These are phyloP conservation scores for Malus hybrid DNA, from an alignment of 331 rosid species.

Conservation along the genomic window DNA sequence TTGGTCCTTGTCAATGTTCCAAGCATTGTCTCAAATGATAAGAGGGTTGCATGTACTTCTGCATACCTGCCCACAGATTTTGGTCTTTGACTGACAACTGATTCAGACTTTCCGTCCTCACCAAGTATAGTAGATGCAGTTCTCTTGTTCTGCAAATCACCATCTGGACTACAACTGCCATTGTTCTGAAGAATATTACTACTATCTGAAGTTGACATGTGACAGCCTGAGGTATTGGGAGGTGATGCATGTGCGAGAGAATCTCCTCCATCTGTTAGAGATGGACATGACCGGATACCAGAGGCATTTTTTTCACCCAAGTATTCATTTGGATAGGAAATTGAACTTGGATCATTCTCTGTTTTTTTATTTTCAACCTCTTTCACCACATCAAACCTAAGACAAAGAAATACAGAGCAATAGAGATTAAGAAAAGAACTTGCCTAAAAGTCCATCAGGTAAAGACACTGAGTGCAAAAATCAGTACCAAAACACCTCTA, in stretches of 20 bases:
- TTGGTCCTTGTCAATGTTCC: constrained; percentile 84
- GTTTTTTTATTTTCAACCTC: constrained; percentile 30
- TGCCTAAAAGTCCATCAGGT: neutral
- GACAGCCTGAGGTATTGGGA: constrained; percentile 45
- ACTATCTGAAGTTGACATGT: constrained; percentile 63
- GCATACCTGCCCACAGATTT: constrained; percentile 38
- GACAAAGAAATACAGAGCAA: constrained; percentile 10
- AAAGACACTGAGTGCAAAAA: neutral
- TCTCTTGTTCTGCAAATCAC: constrained; percentile 41
- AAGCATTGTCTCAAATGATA: constrained; percentile 73
- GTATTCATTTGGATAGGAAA: constrained; percentile 46
- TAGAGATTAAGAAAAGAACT: constrained; percentile 4
- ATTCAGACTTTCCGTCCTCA: constrained; percentile 43
- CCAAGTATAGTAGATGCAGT: constrained; percentile 27
- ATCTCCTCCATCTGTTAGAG: constrained; percentile 59
- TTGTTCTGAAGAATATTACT: constrained; percentile 54
- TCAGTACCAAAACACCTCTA: neutral
- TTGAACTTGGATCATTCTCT: constrained; percentile 36
- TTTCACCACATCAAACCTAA: constrained; percentile 42
- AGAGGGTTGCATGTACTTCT: constrained; percentile 56
- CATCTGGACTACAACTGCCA: constrained; percentile 81
- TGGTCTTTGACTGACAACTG: constrained; percentile 36
- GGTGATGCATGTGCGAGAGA: constrained; percentile 61
- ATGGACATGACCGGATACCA: constrained; percentile 46
- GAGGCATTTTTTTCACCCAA: constrained; percentile 34